Base-by-base conservation (phyloP, 192 early-diverging fungal genomes). In the Phlyctochytrium planicorne region DNA sequence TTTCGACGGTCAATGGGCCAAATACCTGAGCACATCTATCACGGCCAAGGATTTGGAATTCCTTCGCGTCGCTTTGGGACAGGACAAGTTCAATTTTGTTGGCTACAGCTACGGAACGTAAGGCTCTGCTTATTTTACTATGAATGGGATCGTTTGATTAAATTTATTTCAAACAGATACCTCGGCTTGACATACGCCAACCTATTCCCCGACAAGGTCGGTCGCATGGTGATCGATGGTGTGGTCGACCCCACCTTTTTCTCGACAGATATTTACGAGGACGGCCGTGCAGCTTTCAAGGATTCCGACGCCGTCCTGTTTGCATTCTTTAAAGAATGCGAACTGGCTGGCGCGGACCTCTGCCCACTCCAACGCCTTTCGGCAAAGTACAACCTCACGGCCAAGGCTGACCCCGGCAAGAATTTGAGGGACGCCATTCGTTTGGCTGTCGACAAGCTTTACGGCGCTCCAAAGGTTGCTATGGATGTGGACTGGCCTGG, bases 171-270 rank as follows among this genome's bases (percentile, higher is more conserved):
- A n/a, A n/a, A n/a, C n/a, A 62, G 61, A 52, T 64, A 71, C 29
- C 63, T 82, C 2, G 80, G 80, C 23, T 63, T 63, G 3, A 80
- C 75, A 2, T 80, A 75, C 57, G 70, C 67, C 47, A 82, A 82
- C 71, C 79, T 82, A 78, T 82, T 79, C 56, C 80, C 80, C 29
- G 67, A 82, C 17, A 53, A 47, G 34, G 75, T 77, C 17, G 80
- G 78, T 12, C 68, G 71, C 35, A 53, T 80, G 10, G 60, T 82
- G 23, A 64, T 82, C 31, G 80, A 82, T 52, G 80, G 80, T 40
- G 75, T 82, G 0, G 71, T 66, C 0, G 67, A 76, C 59, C 75
- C 80, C 20, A 40, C 16, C 30, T 23, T 3, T 20, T 30, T 61
- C 50, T 6, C 40, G 10, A 50, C 60, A 23, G 14, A 14, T 24